Conservation (phyloP, 2,329 filamentous ascomycete genomes). For the Pezicula carpinea region DNA sequence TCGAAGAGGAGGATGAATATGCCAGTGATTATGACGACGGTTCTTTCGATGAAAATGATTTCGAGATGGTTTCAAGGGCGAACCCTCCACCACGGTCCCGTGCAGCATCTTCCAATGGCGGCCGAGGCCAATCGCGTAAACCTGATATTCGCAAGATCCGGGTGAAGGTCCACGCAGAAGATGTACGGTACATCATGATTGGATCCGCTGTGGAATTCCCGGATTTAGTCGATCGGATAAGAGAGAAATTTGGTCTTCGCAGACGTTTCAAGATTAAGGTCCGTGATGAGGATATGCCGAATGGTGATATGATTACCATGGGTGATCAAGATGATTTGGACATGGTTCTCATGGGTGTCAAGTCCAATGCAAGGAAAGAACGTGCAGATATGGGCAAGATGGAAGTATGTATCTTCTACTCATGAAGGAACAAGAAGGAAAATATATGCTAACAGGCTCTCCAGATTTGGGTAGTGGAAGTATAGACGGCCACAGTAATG, state of each 20-base stretch:
- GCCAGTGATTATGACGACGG: constrained; percentile 67
- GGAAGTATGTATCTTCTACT: constrained; percentile 63
- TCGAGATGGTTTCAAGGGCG: constrained; percentile 68
- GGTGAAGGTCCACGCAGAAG: constrained; percentile 86
- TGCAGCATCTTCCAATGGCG: constrained; percentile 24
- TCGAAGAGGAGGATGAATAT: constrained; percentile 76
- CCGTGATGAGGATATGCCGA: constrained; percentile 69
- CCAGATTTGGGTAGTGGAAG: constrained; percentile 27
- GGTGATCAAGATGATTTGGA: constrained; percentile 95
- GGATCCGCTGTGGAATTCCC: constrained; percentile 66
- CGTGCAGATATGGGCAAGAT: constrained; percentile 83
- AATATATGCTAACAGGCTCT: constrained; percentile 11
- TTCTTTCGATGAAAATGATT: constrained; percentile 70
- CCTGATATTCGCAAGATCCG: constrained; percentile 74
- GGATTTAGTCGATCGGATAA: constrained; percentile 73
- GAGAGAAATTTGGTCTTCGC: constrained; percentile 78
- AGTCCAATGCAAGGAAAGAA: constrained; percentile 65
- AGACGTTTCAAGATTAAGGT: constrained; percentile 85
- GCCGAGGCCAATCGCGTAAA: constrained; percentile 51
- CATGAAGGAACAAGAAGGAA: not conserved
- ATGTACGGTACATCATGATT: constrained; percentile 91
- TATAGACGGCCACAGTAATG: constrained; percentile 2
- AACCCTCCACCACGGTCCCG: constrained; percentile 39
- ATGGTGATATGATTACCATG: constrained; percentile 93
- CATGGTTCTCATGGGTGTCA: constrained; percentile 71